phyloP scores from a whole-genome alignment of 202 grass and related monocot genomes.

The Tripidium arundinaceum region DNA sequence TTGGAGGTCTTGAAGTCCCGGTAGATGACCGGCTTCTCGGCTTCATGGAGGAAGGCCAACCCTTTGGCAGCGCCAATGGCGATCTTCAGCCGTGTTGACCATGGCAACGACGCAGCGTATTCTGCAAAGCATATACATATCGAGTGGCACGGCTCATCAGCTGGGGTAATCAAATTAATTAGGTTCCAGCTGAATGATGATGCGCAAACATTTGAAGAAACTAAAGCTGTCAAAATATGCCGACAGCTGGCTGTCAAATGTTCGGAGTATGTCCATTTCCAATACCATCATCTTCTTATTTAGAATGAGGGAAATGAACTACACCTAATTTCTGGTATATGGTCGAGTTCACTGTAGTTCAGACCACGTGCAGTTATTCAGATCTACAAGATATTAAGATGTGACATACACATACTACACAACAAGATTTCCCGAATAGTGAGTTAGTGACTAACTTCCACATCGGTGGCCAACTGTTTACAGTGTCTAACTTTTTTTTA shows the following conservation, averaged over 20 bases:
- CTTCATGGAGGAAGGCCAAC: constrained; percentile 63
- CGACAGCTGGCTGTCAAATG: background rate
- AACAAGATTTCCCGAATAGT: background rate
- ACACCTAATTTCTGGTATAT: background rate
- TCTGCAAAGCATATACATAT: constrained; percentile 2
- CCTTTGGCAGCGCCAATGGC: constrained; percentile 62
- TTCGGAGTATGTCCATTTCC: constrained; percentile 11
- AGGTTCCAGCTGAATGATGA: background rate
- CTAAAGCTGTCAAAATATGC: background rate
- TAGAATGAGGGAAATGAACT: background rate
- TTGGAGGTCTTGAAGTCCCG: constrained; percentile 75
- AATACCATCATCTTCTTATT: background rate
- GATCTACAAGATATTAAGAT: background rate
- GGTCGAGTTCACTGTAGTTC: background rate
- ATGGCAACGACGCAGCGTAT: constrained; percentile 48
- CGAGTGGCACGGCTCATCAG: background rate
- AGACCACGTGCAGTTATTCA: background rate
- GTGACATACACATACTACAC: background rate
- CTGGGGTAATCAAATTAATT: background rate
- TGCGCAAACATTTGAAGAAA: background rate
- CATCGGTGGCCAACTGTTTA: background rate
- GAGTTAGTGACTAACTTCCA: background rate
- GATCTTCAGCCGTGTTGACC: constrained; percentile 70
- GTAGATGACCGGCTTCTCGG: constrained; percentile 74
- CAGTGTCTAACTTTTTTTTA: background rate